These are phyloP conservation scores for Quercus agrifolia DNA, from an alignment of 306 rosid species.

Conservation along the genomic window DNA sequence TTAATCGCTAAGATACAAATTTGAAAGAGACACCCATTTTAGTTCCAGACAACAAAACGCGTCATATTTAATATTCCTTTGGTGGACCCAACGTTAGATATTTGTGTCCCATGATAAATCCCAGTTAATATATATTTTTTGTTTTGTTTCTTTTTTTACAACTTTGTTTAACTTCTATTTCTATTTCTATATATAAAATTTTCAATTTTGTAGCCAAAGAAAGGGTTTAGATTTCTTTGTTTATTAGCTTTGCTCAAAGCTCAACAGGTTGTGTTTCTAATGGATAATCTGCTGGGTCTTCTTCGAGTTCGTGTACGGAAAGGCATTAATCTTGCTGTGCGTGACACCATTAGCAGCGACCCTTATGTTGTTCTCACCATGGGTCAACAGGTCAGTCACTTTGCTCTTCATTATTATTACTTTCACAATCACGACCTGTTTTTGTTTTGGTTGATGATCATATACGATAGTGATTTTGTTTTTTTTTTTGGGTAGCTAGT, in stretches of 20 bases:
- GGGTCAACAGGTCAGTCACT: slow-evolving; percentile 48
- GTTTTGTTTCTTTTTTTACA: too few relatives aligned
- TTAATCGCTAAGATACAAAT: too few relatives aligned
- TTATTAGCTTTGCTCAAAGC: background rate
- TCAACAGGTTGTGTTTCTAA: slow-evolving; percentile 7
- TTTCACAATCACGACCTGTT: background rate
- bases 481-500: background rate
- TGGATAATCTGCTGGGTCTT: slow-evolving; percentile 58
- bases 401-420: background rate
- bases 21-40: too few relatives aligned
- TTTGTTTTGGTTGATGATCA: background rate
- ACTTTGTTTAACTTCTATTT: too few relatives aligned
- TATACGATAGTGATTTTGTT: background rate
- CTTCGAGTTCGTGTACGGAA: slow-evolving; percentile 56
- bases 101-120: too few relatives aligned
- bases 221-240: background rate
- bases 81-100: too few relatives aligned
- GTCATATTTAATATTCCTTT: too few relatives aligned
- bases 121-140: too few relatives aligned
- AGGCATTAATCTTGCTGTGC: slow-evolving; percentile 71
- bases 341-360: slow-evolving; percentile 69
- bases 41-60: too few relatives aligned
- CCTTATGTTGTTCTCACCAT: slow-evolving; percentile 58
- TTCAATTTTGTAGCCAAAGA: too few relatives aligned
- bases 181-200: too few relatives aligned